Conservation (phyloP, 192 early-diverging fungal species). For the Rhizophagus clarus region DNA sequence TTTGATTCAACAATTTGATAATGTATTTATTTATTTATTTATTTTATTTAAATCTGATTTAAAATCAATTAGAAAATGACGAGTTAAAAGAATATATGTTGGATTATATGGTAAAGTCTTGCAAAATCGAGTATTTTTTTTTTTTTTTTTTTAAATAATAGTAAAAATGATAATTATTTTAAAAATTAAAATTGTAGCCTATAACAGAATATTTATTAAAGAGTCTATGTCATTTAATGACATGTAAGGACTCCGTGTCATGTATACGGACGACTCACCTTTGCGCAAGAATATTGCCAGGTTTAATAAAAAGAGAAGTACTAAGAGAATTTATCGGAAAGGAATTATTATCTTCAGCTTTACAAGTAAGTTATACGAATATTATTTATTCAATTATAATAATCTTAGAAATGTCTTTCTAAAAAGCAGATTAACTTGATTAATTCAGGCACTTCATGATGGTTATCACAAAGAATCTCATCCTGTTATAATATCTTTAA, state of each 20-base stretch:
- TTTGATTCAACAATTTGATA: not conserved
- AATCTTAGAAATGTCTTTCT: too few relatives aligned
- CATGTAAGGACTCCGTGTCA: slow-evolving; percentile 18
- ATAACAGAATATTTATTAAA: slow-evolving; percentile 13
- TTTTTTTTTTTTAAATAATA: not conserved
- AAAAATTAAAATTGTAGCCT: not conserved
- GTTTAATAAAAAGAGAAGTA: not conserved
- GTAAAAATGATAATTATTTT: not conserved
- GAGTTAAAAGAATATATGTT: slow-evolving; percentile 19
- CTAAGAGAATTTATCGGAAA: slow-evolving; percentile 24
- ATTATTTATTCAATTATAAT: not conserved
- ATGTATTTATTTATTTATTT: not conserved
- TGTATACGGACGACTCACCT: not conserved
- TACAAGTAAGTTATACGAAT: not conserved
- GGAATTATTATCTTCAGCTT: slow-evolving; percentile 18
- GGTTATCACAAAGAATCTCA: slow-evolving; percentile 31
- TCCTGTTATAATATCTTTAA: slow-evolving; percentile 13
- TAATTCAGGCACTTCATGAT: slow-evolving; percentile 27
- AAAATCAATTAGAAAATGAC: slow-evolving; percentile 1
- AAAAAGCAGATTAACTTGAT: not conserved
- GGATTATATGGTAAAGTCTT: not conserved
- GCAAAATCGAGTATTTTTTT: too few relatives aligned
- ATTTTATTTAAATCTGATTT: not conserved
- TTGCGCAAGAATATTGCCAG: slow-evolving; percentile 5
- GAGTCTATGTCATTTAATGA: slow-evolving; percentile 25